Conservation (phyloP, 2,329 filamentous ascomycete species). For the Hyphodiscus sp. region DNA sequence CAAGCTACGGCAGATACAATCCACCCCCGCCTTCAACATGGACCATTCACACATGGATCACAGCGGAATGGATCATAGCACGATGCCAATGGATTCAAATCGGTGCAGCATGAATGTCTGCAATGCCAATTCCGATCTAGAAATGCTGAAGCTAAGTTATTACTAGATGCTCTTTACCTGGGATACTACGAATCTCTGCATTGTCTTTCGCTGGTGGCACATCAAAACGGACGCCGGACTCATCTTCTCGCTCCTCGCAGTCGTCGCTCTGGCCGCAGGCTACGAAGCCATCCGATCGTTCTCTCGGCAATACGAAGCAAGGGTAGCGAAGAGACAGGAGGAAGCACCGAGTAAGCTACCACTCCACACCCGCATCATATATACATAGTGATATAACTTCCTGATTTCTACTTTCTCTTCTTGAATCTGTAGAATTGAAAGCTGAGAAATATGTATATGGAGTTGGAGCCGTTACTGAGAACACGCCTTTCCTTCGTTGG, state of each 20-base stretch:
- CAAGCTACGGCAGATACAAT: neutral
- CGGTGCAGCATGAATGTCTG: constrained; percentile 85
- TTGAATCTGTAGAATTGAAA: constrained; percentile 13
- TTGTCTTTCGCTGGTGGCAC: constrained; percentile 91
- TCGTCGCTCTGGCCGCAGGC: constrained; percentile 78
- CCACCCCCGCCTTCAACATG: constrained; percentile 5
- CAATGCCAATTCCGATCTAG: neutral
- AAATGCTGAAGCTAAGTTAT: neutral
- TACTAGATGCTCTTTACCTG: constrained; percentile 95
- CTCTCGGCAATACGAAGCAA: constrained; percentile 69
- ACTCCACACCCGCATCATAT: constrained; percentile 2
- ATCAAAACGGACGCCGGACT: constrained; percentile 68
- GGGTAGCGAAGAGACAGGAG: constrained; percentile 18
- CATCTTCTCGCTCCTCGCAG: constrained; percentile 72
- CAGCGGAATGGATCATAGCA: constrained; percentile 39
- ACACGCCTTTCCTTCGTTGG: constrained; percentile 50
- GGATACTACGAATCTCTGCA: constrained; percentile 89
- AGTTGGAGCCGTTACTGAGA: constrained; percentile 46
- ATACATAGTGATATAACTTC: neutral
- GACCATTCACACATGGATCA: constrained; percentile 36
- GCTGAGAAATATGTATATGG: constrained; percentile 21
- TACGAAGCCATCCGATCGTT: constrained; percentile 83
- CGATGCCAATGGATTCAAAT: too few relatives aligned
- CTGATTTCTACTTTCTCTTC: neutral
- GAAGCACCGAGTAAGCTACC: constrained; percentile 25